Percentiles rank a stretch among this genome's conserved stretches.
Evolutionary conservation across 108 stramenopile species (phyloP).

Genomic region (Pseudonitzschia pungens): DNA sequence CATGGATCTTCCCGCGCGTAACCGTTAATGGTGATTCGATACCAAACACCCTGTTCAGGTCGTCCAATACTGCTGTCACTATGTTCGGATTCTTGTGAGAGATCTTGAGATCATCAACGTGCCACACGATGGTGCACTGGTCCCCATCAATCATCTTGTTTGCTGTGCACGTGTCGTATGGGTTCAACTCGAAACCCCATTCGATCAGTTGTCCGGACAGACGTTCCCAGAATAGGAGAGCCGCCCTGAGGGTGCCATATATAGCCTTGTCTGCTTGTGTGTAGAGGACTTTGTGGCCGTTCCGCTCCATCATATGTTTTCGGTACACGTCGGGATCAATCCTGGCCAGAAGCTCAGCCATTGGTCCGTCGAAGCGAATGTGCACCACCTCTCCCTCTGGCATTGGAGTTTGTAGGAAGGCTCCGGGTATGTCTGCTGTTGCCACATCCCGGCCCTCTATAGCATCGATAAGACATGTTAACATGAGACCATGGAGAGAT

Average conservation of each 20-base stretch:
- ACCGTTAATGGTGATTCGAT: conserved; percentile 21
- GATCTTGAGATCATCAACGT: conserved; percentile 45
- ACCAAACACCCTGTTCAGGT: conserved; percentile 14
- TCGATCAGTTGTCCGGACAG: conserved; percentile 14
- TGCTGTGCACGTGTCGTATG: conserved; percentile 55
- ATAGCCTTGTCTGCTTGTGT: conserved; percentile 43
- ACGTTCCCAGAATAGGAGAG: conserved; percentile 37
- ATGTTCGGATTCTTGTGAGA: conserved; percentile 29
- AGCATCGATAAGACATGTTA: conserved; percentile 32
- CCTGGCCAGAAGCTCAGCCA: conserved; percentile 19
- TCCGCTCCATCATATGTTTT: conserved; percentile 10
- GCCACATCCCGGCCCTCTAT: conserved; percentile 33
- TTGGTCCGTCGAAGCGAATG: too few relatives aligned
- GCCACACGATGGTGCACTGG: neutral
- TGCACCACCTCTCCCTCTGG: too few relatives aligned
- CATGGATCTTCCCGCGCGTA: conserved; percentile 19
- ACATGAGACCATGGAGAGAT: too few relatives aligned
- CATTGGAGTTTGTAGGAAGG: conserved; percentile 34
- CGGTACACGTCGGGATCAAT: conserved; percentile 12
- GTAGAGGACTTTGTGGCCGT: conserved; percentile 36
- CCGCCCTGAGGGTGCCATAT: conserved; percentile 37
- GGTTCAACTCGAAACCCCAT: conserved; percentile 49
- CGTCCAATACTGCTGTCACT: neutral
- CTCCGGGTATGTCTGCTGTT: conserved; percentile 36
- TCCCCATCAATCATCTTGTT: conserved; percentile 34